Evolutionary conservation across 805 yeast species (phyloP).

Genomic region (Lipomyces sp.): DNA sequence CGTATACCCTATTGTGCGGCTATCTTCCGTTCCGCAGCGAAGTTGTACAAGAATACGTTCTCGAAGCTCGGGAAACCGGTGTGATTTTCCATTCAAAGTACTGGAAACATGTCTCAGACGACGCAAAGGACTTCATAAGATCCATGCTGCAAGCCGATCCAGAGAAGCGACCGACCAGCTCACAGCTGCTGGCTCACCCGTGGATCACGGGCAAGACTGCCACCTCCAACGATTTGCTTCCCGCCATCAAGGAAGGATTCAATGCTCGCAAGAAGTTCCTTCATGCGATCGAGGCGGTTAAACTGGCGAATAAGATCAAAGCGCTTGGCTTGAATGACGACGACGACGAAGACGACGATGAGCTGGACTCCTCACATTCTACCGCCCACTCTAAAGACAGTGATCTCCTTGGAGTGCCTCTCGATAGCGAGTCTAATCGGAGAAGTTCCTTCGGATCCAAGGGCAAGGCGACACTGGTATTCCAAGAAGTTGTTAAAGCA

Average conservation of each 20-base stretch:
- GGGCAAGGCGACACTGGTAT: constrained; percentile 34
- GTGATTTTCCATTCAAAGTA: constrained; percentile 84
- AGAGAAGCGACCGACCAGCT: constrained; percentile 57
- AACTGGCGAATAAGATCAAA: constrained; percentile 72
- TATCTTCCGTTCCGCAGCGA: constrained; percentile 90
- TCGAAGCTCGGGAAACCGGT: constrained; percentile 72
- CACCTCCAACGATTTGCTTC: constrained; percentile 64
- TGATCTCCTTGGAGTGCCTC: neutral
- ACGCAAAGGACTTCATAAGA: constrained; percentile 75
- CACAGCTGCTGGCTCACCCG: constrained; percentile 59
- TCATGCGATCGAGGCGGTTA: constrained; percentile 81
- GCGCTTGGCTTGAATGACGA: constrained; percentile 55
- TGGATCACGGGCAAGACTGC: constrained; percentile 59
- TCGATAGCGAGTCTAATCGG: neutral
- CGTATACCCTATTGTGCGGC: constrained; percentile 87
- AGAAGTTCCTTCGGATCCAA: constrained; percentile 15
- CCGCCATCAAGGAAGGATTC: constrained; percentile 74
- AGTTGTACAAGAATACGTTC: constrained; percentile 71
- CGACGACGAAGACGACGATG: constrained; percentile 50
- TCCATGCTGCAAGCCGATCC: constrained; percentile 69
- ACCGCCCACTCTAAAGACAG: neutral
- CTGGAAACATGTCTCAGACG: constrained; percentile 77
- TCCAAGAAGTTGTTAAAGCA: constrained; percentile 67
- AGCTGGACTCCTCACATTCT: no score
- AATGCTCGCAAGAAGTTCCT: constrained; percentile 79